Conservation (phyloP, 116 monocot genomes). For the Trichopus zeylanicus region DNA sequence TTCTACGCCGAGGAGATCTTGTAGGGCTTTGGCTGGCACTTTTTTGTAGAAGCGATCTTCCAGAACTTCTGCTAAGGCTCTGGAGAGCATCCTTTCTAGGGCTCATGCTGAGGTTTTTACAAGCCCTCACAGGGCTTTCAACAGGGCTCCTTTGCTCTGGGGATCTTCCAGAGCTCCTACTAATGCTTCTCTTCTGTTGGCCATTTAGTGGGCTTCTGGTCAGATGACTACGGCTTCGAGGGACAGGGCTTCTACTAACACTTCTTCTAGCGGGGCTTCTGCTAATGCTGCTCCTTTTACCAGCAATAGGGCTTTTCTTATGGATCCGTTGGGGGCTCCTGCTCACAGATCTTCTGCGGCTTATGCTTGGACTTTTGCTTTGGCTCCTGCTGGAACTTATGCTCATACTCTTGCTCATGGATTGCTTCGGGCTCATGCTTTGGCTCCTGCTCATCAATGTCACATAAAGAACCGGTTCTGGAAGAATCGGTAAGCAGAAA, state of each 20-base stretch:
- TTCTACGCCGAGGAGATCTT: slow-evolving; percentile 20
- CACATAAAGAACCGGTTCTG: slow-evolving; percentile 23
- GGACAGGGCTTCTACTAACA: slow-evolving; percentile 19
- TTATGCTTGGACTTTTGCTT: slow-evolving; percentile 49
- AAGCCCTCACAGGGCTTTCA: slow-evolving; percentile 23
- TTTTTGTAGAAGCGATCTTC: slow-evolving; percentile 23
- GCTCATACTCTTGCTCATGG: slow-evolving; percentile 81
- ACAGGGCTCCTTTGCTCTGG: slow-evolving; percentile 1
- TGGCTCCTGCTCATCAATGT: slow-evolving; percentile 70
- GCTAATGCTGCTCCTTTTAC: slow-evolving; percentile 19
- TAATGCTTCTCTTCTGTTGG: slow-evolving; percentile 5
- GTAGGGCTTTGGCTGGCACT: slow-evolving; percentile 44
- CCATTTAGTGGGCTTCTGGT: slow-evolving; percentile 30
- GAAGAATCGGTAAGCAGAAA: slow-evolving; percentile 24
- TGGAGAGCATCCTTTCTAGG: slow-evolving; percentile 14
- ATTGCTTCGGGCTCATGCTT: slow-evolving; percentile 34
- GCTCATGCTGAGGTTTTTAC: slow-evolving; percentile 40
- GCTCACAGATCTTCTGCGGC: slow-evolving; percentile 23
- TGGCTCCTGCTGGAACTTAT: slow-evolving; percentile 57
- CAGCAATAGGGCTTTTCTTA: slow-evolving; percentile 24
- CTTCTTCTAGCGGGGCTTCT: slow-evolving; percentile 22
- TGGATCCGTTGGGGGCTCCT: slow-evolving; percentile 31
- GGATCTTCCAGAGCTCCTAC: slow-evolving; percentile 12
- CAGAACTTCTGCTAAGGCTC: slow-evolving; percentile 29
- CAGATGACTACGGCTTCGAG: slow-evolving; percentile 1